Evolutionary conservation across 2,329 filamentous ascomycete species (phyloP), one percentile per base, ranked within the genome.

Genomic region (Elsinoe batatas): DNA sequence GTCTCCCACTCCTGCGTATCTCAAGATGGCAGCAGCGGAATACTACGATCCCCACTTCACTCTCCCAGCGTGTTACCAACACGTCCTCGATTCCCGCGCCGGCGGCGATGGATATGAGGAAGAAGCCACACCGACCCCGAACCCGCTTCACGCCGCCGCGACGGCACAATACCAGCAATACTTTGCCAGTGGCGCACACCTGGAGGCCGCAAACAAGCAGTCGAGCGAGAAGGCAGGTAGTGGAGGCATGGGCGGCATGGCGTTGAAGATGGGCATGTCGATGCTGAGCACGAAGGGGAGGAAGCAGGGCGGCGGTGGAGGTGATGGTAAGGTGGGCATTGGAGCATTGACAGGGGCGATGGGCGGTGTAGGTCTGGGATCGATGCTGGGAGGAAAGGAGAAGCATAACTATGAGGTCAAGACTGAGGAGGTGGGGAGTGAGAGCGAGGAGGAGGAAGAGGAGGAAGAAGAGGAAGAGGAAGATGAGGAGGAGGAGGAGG

Each of bases 41-140:
- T 51, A 51, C 47, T 51, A 51, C 33, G 47, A 51, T n/a, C 47
- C 47, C 33, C 18, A 4, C 2, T 51, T 51, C 17, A 51, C 32
- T 11, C 35, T 51, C 15, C 47, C 47, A 20, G 47, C 47, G 10
- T 37, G 35, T 15, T 51, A 51, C 18, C 47, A 38, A 15, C 47
- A 51, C 17, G 17, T 35, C 20, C 47, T 51, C 18, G 35, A 51
- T 13, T 15, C 26, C 7, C 30, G 47, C 17, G 22, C 17, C 32
- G 30, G 30, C n/a, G 35, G 47, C 10, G 20, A 30, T 8, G 26
- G 26, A 7, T 30, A 30, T 13, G 40, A 36, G 10, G 33, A 38
- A 13, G 47, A 51, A 38, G 47, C 44, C 17, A 33, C 44, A 8
- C 44, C 44, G 1, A 33, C 26, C 12, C 44, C 44, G 13, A 33